Evolutionary conservation across 2,329 filamentous ascomycete species (phyloP), one percentile per base, ranked within the genome.

Genomic region (Neurospora sp.): DNA sequence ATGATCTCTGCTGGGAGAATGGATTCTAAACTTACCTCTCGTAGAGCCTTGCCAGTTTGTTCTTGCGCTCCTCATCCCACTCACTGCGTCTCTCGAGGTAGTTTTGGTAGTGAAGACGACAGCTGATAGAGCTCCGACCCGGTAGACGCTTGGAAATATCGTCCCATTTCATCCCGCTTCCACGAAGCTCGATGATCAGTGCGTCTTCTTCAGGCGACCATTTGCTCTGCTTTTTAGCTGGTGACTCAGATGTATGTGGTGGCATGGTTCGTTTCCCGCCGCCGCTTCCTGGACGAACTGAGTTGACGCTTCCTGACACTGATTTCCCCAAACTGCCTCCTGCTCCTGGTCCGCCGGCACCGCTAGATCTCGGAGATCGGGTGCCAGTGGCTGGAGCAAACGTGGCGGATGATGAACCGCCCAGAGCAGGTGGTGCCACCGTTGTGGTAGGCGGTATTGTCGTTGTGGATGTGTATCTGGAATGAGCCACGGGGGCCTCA

Each of bases 1-100:
- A 67, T 57, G 57, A 39, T 37, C 15, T 28, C 23, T 40, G 43
- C 12, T n/a, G 10, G 52, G 19, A 6, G 17, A 37, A 12, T 12
- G 12, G 40, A 3, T 2, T 17, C 6, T 19, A 43, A 19, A 33
- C 86, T 76, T 86, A 97, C 95, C 96, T 92, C 82, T 97, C 94
- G 80, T 98, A 98, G 62, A 98, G 86, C 76, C 94, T 87, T 43
- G 95, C 95, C 67, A 98, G 89, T 82, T 97, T 97, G 82, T 97
- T 97, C 83, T 97, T 98, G 79, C 93, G 91, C 80, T 98, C 95
- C 77, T 98, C 96, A 77, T 97, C 93, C 94, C 95, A 98, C 78
- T 97, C 93, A 76, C 92, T 93, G 70, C 93, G 87, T 77, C 93
- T 88, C 80, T 99, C 96, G 68, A 97, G 87, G 79, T 98, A 98